phyloP scores from a whole-genome alignment of 2,329 filamentous ascomycete species.

The Aureobasidium lini region DNA sequence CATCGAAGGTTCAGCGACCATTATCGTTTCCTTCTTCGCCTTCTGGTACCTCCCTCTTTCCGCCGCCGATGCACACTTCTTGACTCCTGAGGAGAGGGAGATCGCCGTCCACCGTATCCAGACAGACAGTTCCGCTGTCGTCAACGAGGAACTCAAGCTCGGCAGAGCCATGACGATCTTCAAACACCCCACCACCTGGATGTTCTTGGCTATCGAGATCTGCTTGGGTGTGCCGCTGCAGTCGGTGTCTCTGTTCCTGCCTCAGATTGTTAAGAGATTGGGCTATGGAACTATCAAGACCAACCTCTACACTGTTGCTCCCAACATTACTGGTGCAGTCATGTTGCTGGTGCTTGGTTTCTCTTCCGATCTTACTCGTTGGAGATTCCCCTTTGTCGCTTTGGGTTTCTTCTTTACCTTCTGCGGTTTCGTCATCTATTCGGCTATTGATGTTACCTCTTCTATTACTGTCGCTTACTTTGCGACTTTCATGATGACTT shows the following conservation, averaged over 20 bases:
- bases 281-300: conserved; percentile 55
- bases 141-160: conserved; percentile 49
- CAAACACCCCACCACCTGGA: conserved; percentile 46
- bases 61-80: conserved; percentile 57
- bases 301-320: conserved; percentile 75
- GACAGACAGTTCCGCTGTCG: conserved; percentile 62
- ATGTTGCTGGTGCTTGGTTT: conserved; percentile 69
- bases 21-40: conserved; percentile 53
- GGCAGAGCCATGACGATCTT: conserved; percentile 47
- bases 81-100: conserved; percentile 57
- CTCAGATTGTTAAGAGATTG: conserved; percentile 49
- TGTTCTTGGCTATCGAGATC: conserved; percentile 50
- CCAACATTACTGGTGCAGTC: conserved; percentile 65
- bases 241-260: conserved; percentile 50
- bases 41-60: conserved; percentile 62
- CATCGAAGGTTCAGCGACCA: conserved; percentile 51
- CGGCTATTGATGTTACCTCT: conserved; percentile 55
- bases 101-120: conserved; percentile 68
- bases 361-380: conserved; percentile 56
- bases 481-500: conserved; percentile 75
- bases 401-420: conserved; percentile 68
- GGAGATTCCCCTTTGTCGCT: conserved; percentile 67
- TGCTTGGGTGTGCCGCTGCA: conserved; percentile 54
- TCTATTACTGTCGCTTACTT: conserved; percentile 64
- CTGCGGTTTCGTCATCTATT: conserved; percentile 71